Base-by-base conservation (phyloP, 192 early-diverging fungal genomes). In the Thoreauomyces humboldtii region DNA sequence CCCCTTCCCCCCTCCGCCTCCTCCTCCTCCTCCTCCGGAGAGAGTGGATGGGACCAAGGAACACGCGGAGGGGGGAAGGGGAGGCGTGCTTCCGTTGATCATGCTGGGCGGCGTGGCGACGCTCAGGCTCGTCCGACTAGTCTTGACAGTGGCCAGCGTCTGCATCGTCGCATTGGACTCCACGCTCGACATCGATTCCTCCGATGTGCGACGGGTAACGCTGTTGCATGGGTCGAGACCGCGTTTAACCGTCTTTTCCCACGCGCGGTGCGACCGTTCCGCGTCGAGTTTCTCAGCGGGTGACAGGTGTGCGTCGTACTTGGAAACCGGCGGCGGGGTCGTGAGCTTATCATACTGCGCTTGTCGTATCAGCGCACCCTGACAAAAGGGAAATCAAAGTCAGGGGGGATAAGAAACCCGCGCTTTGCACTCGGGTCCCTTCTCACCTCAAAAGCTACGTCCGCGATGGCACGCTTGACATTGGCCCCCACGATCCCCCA, bases 371-470 rank as follows among this genome's bases (percentile, higher is more conserved):
- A 71, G 37, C 0, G 63, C 54, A 12, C 63, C 37, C 69, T 71
- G 55, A 5, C 25, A 36, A 47, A 2, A 2, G 21, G 9, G 28
- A 54, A 54, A 57, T 17, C n/a, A n/a, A n/a, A n/a, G n/a, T n/a
- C n/a, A n/a, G n/a, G n/a, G n/a, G n/a, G n/a, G n/a, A n/a, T n/a
- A n/a, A n/a, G n/a, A n/a, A n/a, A n/a, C n/a, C n/a, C n/a, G n/a
- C n/a, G n/a, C n/a, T n/a, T n/a, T n/a, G n/a, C n/a, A n/a, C n/a
- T n/a, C n/a, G n/a, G n/a, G n/a, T n/a, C n/a, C n/a, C n/a, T n/a
- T 33, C 62, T 43, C 33, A 80, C 81, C 74, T 81, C 81, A 69
- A 81, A 77, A 25, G 65, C 75, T 9, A 83, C 59, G 59, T 83
- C 81, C 7, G 81, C 78, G 22, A 77, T 32, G 3, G 79, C 72